Percentiles rank a stretch among this genome's conserved stretches.
phyloP scores from a whole-genome alignment of 139 green algal species.

The Trebouxia sp. region DNA sequence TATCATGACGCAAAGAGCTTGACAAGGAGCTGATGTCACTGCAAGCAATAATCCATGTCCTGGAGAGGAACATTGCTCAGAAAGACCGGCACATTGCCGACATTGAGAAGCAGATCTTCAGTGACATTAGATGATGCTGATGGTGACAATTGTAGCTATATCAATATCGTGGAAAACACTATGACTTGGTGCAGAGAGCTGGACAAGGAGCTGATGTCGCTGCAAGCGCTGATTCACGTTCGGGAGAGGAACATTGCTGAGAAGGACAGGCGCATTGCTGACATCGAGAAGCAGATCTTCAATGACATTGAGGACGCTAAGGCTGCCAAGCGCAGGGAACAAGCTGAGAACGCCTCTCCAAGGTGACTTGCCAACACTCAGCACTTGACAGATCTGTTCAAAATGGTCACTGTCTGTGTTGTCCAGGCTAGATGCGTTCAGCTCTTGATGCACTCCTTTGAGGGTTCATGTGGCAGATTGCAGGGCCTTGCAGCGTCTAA shows the following conservation, averaged over 20 bases:
- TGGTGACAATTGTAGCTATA: no score
- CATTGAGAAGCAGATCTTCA: constrained; percentile 7
- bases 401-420: no score
- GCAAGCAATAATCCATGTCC: constrained; percentile 15
- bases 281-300: constrained; percentile 15
- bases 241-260: constrained; percentile 19
- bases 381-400: background rate
- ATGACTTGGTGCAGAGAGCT: constrained; percentile 14
- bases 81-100: constrained; percentile 13
- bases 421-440: background rate
- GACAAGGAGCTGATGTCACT: constrained; percentile 26
- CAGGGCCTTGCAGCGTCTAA: no score
- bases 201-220: constrained; percentile 25
- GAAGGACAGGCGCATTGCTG: constrained; percentile 10
- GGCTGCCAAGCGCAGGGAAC: constrained; percentile 9
- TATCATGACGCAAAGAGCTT: background rate
- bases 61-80: constrained; percentile 16
- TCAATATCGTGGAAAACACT: no score
- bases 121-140: constrained; percentile 16
- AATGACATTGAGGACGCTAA: constrained; percentile 15
- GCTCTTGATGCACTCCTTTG: background rate
- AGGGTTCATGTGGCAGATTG: no score
- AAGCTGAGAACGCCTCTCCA: constrained; percentile 15
- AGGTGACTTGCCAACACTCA: background rate
- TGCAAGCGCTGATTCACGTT: constrained; percentile 24